These are phyloP conservation scores for Oryza australiensis DNA, from an alignment of 176 grass and related monocot genomes.

Conservation along the genomic window DNA sequence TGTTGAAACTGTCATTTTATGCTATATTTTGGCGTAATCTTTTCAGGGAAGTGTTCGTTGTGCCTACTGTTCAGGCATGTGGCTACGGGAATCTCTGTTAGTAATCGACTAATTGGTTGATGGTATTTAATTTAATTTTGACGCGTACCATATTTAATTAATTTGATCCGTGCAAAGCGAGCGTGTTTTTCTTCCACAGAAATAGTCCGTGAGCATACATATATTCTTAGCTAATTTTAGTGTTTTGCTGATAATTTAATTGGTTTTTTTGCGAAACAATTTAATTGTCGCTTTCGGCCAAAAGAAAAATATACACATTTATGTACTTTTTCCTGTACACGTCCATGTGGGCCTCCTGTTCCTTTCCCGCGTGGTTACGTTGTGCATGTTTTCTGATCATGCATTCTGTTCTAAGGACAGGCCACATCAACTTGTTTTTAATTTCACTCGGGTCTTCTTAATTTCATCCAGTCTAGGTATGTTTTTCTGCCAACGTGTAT, in stretches of 20 bases:
- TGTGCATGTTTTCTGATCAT: background rate
- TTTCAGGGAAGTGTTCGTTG: background rate
- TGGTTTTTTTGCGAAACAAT: background rate
- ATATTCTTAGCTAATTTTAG: background rate
- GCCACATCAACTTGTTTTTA: background rate
- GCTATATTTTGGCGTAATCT: background rate
- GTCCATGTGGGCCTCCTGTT: background rate
- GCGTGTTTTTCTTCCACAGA: background rate
- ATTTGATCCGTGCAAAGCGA: background rate
- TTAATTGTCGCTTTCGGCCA: background rate
- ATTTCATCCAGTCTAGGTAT: background rate
- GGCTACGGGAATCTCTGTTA: background rate
- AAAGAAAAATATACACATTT: background rate
- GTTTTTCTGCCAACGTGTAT: background rate
- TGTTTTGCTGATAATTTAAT: background rate
- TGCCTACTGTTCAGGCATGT: background rate
- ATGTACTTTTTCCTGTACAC: background rate
- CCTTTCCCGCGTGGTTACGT: background rate
- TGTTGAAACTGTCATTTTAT: constrained; percentile 26
- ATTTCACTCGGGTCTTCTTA: background rate
- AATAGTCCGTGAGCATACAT: background rate
- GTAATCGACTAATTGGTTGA: background rate
- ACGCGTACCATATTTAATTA: background rate
- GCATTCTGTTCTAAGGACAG: background rate
- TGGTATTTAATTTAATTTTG: background rate